Evolutionary conservation across 2,329 filamentous ascomycete genomes (phyloP), one percentile per base, ranked within the genome.

Genomic region (Penicillium sumatraense): DNA sequence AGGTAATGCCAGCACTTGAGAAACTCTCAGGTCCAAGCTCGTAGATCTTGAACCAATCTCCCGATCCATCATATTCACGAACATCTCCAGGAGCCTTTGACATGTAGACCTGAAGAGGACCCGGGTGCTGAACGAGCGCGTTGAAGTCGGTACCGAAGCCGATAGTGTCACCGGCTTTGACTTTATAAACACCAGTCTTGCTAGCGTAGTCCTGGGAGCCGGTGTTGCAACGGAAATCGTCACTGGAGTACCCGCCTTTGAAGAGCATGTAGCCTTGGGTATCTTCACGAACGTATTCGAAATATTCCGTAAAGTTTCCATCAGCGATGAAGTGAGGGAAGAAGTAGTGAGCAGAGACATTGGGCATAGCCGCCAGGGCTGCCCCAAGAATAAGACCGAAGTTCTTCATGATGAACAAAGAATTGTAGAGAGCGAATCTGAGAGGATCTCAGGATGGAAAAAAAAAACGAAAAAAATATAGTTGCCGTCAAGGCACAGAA

Each of bases 81-180:
- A 61, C 58, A 21, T 60, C 60, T 29, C 56, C 57, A 9, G 60
- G 51, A 10, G 51, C 63, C 48, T 67, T 67, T 47, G 63, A 64
- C 60, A 68, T 63, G 53, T 68, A 68, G 18, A 63, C 57, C 20
- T 64, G 59, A 7, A 65, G 29, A 18, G 64, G 64, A 3, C 64
- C 65, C 10, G 65, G 63, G 41, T 68, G 65, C 23, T 59, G 50
- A 33, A 67, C 66, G 5, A 44, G 26, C 11, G 60, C 59, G 40
- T 59, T 57, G 47, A 58, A 58, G 10, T 54, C 60, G 48, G 65
- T 59, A n/a, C 55, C 49, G 26, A 69, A 62, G 3, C 55, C 58
- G 23, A 62, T 58, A 18, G 54, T 53, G 13, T 52, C 38, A 5
- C 61, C 58, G 1, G 61, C 52, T 7, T 54, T 48, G 7, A 64